Conservation (phyloP, 179 eudicot species). For the Nepenthes alata region DNA sequence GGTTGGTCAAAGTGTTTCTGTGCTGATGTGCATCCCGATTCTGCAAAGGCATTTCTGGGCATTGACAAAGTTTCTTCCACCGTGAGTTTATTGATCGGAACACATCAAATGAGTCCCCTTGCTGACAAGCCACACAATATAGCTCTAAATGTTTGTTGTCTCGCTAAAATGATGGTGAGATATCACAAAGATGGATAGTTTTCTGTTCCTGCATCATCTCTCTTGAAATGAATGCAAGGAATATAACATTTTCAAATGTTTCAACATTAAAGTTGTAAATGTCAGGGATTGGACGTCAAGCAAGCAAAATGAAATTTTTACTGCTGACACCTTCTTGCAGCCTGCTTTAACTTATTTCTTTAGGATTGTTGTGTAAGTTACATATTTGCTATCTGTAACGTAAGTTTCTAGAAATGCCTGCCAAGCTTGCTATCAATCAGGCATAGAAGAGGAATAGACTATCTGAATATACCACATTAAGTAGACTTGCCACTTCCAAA, state of each 20-base stretch:
- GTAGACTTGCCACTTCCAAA: conserved; percentile 51
- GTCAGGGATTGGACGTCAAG: not conserved
- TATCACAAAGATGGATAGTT: no score
- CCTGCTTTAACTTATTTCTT: no score
- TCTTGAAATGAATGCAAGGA: no score
- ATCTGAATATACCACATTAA: conserved; percentile 63
- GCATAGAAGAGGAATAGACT: conserved; percentile 65
- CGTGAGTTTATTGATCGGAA: conserved; percentile 26
- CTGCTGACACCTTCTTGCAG: not conserved
- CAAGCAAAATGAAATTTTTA: not conserved
- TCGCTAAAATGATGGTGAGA: no score
- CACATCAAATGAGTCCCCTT: no score
- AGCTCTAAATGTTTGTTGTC: no score
- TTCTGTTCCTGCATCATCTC: no score
- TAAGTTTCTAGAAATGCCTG: conserved; percentile 67
- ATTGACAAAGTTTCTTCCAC: conserved; percentile 61
- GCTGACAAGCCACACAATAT: no score
- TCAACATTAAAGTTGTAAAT: no score
- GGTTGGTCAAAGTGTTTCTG: conserved; percentile 60
- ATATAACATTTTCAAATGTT: no score
- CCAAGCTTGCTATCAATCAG: conserved; percentile 67
- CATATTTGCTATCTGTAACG: conserved; percentile 6
- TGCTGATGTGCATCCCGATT: conserved; percentile 84
- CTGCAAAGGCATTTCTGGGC: conserved; percentile 69
- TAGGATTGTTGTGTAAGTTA: no score